Conservation (phyloP, 1,139 yeast species). For the Suhomyces maxii region DNA sequence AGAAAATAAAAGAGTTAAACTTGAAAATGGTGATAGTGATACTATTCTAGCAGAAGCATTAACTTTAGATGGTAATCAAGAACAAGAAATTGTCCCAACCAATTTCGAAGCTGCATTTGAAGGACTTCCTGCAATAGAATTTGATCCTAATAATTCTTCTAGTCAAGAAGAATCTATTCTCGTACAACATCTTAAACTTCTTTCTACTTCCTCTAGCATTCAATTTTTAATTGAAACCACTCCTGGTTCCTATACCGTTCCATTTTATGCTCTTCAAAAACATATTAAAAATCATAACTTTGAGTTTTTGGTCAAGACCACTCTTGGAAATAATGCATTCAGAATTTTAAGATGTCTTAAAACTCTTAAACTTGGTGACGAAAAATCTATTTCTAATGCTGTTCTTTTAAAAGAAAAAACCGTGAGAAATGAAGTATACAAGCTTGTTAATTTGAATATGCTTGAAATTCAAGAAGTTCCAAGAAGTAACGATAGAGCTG, state of each 20-base stretch:
- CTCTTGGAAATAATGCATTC: slow-evolving; percentile 57
- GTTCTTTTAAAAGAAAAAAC: slow-evolving; percentile 77
- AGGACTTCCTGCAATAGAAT: slow-evolving; percentile 13
- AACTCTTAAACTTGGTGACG: slow-evolving; percentile 72
- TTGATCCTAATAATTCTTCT: slow-evolving; percentile 19
- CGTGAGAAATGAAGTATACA: slow-evolving; percentile 64
- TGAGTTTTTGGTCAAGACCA: slow-evolving; percentile 59
- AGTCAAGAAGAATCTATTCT: slow-evolving; percentile 5
- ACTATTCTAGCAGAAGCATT: slow-evolving; percentile 10
- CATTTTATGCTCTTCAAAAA: slow-evolving; percentile 43
- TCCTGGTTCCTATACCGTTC: slow-evolving; percentile 45
- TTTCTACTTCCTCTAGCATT: slow-evolving; percentile 31
- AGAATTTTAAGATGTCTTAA: slow-evolving; percentile 70
- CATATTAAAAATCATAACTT: slow-evolving; percentile 54
- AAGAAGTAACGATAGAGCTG: slow-evolving; percentile 87
- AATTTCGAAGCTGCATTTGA: slow-evolving; percentile 7
- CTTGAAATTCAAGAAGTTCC: slow-evolving; percentile 90
- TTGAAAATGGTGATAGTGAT: slow-evolving; percentile 13
- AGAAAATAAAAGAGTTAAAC: slow-evolving; percentile 5
- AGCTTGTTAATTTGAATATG: slow-evolving; percentile 56
- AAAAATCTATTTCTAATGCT: slow-evolving; percentile 73
- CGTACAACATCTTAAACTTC: slow-evolving; percentile 51
- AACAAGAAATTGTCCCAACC: slow-evolving; percentile 1
- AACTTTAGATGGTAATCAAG: neutral
- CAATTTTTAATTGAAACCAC: slow-evolving; percentile 31